Percentiles rank a stretch among this genome's conserved stretches.
Conservation (phyloP, 352 stramenopile genomes). For the Phytophthora pinifolia region DNA sequence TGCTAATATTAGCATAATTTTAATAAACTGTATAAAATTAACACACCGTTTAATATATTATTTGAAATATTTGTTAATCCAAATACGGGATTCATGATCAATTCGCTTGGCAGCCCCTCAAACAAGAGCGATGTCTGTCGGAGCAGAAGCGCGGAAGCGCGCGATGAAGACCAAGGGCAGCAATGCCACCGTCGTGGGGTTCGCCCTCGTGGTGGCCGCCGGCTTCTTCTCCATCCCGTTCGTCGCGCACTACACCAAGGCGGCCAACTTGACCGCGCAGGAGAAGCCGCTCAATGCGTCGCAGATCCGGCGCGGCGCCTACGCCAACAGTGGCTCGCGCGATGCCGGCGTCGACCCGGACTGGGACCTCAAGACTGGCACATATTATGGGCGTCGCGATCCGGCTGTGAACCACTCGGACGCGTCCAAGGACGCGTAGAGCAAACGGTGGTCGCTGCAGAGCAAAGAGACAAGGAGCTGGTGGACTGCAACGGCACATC, state of each 20-base stretch:
- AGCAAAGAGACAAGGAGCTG: too few relatives aligned
- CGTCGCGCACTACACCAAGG: slow-evolving; percentile 67
- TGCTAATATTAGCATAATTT: too few relatives aligned
- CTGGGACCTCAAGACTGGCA: slow-evolving; percentile 77
- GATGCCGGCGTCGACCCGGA: slow-evolving; percentile 81
- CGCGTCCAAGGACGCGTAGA: slow-evolving; percentile 3
- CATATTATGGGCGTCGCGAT: slow-evolving; percentile 54
- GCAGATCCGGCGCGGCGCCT: slow-evolving; percentile 78
- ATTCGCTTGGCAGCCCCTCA: too few relatives aligned
- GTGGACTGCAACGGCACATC: too few relatives aligned
- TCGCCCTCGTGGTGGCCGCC: slow-evolving; percentile 46
- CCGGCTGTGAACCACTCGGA: slow-evolving; percentile 26
- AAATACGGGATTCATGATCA: too few relatives aligned
- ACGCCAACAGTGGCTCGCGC: slow-evolving; percentile 78
- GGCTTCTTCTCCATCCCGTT: slow-evolving; percentile 80
- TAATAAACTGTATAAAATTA: too few relatives aligned
- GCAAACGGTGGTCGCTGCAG: too few relatives aligned
- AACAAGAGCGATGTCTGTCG: too few relatives aligned
- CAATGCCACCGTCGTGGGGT: slow-evolving; percentile 45
- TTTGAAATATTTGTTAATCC: too few relatives aligned
- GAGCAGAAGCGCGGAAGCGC: slow-evolving; percentile 20
- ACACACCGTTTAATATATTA: too few relatives aligned
- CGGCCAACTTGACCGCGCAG: slow-evolving; percentile 63
- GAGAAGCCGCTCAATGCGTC: slow-evolving; percentile 63
- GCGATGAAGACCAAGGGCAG: slow-evolving; percentile 30